Evolutionary conservation across 2,329 filamentous ascomycete genomes (phyloP), one percentile per base, ranked within the genome.

Genomic region (Zasmidium cellare): DNA sequence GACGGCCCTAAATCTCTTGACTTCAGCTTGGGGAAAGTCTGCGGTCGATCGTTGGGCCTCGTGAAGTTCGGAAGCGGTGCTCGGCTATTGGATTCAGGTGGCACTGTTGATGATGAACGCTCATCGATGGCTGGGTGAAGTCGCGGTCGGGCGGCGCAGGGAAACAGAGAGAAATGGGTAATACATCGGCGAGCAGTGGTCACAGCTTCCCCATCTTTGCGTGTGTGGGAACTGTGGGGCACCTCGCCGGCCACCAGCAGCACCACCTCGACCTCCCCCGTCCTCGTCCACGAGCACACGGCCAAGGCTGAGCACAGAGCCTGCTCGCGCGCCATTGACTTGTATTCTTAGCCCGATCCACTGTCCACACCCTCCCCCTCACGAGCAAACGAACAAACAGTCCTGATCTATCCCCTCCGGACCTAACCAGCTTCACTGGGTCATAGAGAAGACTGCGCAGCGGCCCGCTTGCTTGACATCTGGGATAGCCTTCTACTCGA

Each of bases 301-400:
- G 38, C 51, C 41, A 46, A 53, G 45, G 52, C 52, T 48, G 52
- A 25, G 52, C 44, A 41, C 25, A 41, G 35, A 3, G 6, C n/a
- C 16, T n/a, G 7, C 35, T 41, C n/a, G n/a, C n/a, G 35, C 25
- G 45, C 16, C 46, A 47, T 46, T 16, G 41, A 5, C 35, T 9
- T 41, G 35, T 41, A 41, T 41, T 41, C 35, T 41, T 41, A 41
- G 35, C 35, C n/a, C 35, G 7, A 41, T 41, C 35, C 11, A 28
- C 35, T n/a, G 12, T 31, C 28, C 28, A 31, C 28, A 7, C 7
- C 28, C n/a, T 41, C 7, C 35, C 11, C 35, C 16, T 18, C 16
- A 3, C 35, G 16, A 9, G 16, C 35, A 14, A 41, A 16, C 35
- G 35, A 41, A 9, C 11, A 3, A n/a, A 3, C 35, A 41, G 35